Evolutionary conservation across 192 early-diverging fungal species (phyloP).

Genomic region (Mortierella alpina): DNA sequence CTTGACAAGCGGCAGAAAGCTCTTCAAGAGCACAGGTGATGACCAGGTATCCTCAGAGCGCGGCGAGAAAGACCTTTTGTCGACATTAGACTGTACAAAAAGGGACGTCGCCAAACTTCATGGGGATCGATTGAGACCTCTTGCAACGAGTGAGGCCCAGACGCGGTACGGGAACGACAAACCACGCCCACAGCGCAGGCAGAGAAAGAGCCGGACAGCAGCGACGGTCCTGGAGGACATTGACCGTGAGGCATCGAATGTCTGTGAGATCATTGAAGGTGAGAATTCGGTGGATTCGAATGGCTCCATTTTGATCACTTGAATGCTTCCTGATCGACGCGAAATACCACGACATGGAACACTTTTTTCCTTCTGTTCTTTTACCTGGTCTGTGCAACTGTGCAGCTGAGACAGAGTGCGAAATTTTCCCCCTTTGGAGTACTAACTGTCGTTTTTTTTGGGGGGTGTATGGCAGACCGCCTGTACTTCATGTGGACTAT

Average conservation of each 20-base stretch:
- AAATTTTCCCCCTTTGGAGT: too few relatives aligned
- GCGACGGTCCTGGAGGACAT: conserved; percentile 22
- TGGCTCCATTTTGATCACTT: neutral
- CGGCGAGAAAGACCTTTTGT: too few relatives aligned
- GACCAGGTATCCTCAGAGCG: too few relatives aligned
- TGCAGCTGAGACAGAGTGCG: neutral
- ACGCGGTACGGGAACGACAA: neutral
- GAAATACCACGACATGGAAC: neutral
- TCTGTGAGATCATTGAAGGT: conserved; percentile 46
- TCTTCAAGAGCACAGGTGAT: conserved; percentile 3
- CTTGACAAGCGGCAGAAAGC: neutral
- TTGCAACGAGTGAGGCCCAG: neutral
- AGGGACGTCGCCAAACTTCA: too few relatives aligned
- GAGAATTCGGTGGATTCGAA: neutral
- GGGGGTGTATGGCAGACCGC: conserved; percentile 60
- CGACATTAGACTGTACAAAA: too few relatives aligned
- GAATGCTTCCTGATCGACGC: neutral
- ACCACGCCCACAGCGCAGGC: neutral
- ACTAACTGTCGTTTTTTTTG: too few relatives aligned
- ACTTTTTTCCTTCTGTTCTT: neutral
- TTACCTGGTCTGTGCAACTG: neutral
- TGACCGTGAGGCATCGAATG: conserved; percentile 38
- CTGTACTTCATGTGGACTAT: conserved; percentile 70
- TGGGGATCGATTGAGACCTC: neutral
- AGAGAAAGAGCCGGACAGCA: neutral